A percentile compares a stretch with the other conserved stretches of the same genome.
These are phyloP conservation scores for Dichomitus squalens DNA, from an alignment of 1,284 basidiomycete species.

Conservation along the genomic window DNA sequence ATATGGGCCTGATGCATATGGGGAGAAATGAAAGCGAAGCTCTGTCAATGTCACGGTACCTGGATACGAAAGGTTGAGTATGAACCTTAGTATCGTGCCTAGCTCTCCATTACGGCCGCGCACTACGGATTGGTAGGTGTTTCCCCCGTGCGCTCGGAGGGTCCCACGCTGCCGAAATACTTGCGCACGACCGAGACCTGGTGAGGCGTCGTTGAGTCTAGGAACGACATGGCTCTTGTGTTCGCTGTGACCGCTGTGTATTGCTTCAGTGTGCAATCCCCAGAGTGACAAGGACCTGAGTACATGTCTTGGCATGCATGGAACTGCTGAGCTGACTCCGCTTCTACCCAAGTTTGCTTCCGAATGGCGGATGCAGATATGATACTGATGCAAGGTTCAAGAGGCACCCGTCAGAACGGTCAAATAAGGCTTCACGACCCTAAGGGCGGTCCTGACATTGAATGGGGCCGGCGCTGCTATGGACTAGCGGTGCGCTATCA, in stretches of 20 bases:
- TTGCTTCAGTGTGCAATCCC: too few relatives aligned
- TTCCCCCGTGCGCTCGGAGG: conserved; percentile 6
- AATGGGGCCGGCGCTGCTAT: neutral
- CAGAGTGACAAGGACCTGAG: too few relatives aligned
- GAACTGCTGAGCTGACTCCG: neutral
- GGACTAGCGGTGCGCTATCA: neutral
- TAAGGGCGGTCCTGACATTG: neutral
- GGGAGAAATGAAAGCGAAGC: neutral
- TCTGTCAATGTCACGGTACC: neutral
- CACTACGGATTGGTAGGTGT: neutral
- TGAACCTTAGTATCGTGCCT: neutral
- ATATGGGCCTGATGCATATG: neutral
- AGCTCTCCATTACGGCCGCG: neutral
- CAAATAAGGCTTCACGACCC: conserved; percentile 7
- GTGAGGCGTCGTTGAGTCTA: neutral
- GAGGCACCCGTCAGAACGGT: neutral
- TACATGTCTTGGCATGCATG: neutral
- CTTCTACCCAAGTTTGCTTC: neutral
- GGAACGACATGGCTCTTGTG: neutral
- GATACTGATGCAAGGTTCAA: neutral
- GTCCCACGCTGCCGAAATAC: conserved; percentile 1
- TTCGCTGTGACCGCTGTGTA: neutral
- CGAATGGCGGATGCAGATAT: neutral
- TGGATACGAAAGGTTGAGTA: neutral
- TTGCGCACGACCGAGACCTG: neutral